phyloP scores from a whole-genome alignment of 106 monocot species.

The Dendrobium nobile region DNA sequence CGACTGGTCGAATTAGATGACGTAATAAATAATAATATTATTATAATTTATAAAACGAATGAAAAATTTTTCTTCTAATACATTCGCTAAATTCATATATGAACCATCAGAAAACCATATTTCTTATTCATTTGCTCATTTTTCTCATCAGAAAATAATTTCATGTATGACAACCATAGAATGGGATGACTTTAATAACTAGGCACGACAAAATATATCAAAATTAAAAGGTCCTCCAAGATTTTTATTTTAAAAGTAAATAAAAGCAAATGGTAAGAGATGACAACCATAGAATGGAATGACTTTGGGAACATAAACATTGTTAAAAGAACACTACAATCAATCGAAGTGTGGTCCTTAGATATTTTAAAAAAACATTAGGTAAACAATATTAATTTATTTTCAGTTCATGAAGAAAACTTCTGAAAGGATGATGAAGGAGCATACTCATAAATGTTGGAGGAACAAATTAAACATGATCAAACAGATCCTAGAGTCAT shows the following conservation, averaged over 20 bases:
- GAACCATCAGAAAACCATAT: no score
- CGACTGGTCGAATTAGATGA: no score
- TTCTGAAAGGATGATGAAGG: neutral
- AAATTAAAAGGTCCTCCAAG: neutral
- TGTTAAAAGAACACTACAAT: neutral
- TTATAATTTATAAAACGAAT: no score
- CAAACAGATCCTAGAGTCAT: neutral
- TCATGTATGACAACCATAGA: neutral
- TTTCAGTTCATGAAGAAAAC: no score
- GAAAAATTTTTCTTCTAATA: no score
- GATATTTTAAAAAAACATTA: neutral
- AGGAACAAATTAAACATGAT: neutral
- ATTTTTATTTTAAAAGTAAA: neutral
- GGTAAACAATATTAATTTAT: no score
- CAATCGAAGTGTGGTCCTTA: neutral
- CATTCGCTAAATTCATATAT: no score
- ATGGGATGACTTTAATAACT: neutral
- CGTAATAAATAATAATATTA: no score
- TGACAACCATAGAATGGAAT: neutral
- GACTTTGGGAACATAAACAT: neutral
- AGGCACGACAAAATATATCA: neutral
- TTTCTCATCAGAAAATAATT: neutral
- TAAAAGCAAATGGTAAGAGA: neutral
- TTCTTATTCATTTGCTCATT: no score
- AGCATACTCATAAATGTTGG: neutral